Base-by-base conservation (phyloP, 2,329 filamentous ascomycete species). In the Penicillium sp. region DNA sequence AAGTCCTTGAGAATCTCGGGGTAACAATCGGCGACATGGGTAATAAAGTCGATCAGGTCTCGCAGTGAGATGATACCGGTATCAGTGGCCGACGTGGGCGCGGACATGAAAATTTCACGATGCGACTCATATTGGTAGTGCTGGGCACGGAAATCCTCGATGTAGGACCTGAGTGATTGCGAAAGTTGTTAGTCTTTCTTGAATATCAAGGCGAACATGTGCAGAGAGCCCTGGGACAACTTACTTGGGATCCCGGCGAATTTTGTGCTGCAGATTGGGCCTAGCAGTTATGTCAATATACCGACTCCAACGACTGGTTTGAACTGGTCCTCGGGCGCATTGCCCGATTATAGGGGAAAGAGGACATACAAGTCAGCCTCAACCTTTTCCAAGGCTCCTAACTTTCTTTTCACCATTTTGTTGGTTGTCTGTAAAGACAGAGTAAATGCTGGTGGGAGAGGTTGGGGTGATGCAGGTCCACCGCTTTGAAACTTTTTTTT, bases 21-120 rank as follows among this genome's bases (percentile, higher is more conserved):
- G 75, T 96, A 99, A 79, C 92, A 96, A 71, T 97, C 93, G 72
- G 93, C 90, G 60, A 96, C 90, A 77, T 99, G 95, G 21, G 93
- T 88, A 67, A 98, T 88, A 68, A 99, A 90, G 70, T 98, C 93
- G 67, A 99, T 90, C 65, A 96, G 84, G 70, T 98, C 93, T 68
- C 90, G 88, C 67, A 99, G 89, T 13, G 91, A 92, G 54, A 95
- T 87, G 57, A 93, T 82, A 47, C 91, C 91, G 46, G 88, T 88
- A 67, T 89, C 85, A 54, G 91, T 90, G 51, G 90, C 88, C 10
- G 89, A 89, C 14, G 88, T 82, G 6, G 95, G 95, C 48, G 91
- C 90, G 43, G 89, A 85, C 69, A 96, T 83, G 77, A 98, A 97
- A 66, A 98, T 92, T 70, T 96, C 92, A 59, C 91, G 87, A 72